Evolutionary conservation across 2,329 filamentous ascomycete genomes (phyloP), one percentile per base, ranked within the genome.

Genomic region (Hymenoscyphus linearis): DNA sequence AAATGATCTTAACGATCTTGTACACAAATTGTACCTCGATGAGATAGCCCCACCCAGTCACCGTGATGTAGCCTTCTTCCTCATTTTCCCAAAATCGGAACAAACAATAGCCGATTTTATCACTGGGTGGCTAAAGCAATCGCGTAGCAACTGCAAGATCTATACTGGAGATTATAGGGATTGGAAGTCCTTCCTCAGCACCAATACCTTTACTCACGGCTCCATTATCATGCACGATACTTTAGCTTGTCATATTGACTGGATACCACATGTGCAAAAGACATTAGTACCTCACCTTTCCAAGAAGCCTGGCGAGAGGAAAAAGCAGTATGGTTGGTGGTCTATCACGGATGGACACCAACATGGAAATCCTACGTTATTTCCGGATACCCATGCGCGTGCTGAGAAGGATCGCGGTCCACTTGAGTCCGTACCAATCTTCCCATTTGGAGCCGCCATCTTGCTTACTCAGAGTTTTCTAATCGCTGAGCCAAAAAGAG

Each of bases 401-500:
- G 47, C 57, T 37, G 52, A 64, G 62, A 56, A 62, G 47, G 31
- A 65, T 63, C 70, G 76, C 0, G 76, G 75, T 0, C 71, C 71
- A 18, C 67, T 79, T 5, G 70, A 67, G 7, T 62, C 76, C 36
- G 78, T 72, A 1, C 73, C 73, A 2, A 66, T 83, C 2, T 80
- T 82, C 58, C 79, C 79, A 2, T 68, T 72, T 25, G 78, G 79
- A 0, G 72, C 75, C 6, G 77, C 73, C 4, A 73, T 82, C n/a
- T 66, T 82, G 0, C 67, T 82, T 3, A 81, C 79, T 0, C 80
- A 80, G 4, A 82, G 80, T 64, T 81, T 82, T 55, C 69, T 78
- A 1, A 70, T 80, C 12, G 76, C 78, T 0, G 77, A 82, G 57
- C 80, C 80, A 1, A 65, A 67, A 2, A 73, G 69, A 26, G 68